Conservation (phyloP, 305 asterid genomes). For the Solanum aculeatissimum region DNA sequence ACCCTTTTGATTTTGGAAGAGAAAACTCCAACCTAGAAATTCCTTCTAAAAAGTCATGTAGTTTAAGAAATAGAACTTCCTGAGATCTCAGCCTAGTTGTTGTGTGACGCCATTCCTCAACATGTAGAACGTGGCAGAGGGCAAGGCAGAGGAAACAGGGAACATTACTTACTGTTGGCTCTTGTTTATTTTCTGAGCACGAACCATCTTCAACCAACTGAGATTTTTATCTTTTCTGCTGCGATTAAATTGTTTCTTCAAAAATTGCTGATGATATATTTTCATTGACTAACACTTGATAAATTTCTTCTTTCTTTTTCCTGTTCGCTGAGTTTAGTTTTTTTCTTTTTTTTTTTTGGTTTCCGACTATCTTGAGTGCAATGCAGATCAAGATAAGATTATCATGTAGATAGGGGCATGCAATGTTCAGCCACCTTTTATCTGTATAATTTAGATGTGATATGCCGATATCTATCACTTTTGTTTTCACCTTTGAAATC, state of each 20-base stretch:
- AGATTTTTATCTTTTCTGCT: not conserved
- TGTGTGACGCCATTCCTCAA: not conserved
- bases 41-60: not conserved
- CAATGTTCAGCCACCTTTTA: not conserved
- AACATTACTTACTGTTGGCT: not conserved
- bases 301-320: not conserved
- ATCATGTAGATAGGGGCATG: not conserved
- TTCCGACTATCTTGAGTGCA: not conserved
- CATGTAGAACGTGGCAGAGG: not conserved
- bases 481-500: too few species aligned
- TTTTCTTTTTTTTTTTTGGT: too few species aligned
- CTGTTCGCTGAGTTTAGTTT: not conserved
- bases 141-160: not conserved
- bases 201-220: not conserved
- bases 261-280: not conserved
- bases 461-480: too few species aligned
- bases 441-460: too few species aligned
- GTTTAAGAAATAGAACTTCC: not conserved
- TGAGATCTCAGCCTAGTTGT: not conserved
- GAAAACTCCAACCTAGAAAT: not conserved
- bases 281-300: not conserved
- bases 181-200: not conserved
- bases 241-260: not conserved
- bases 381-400: not conserved
- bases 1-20: not conserved